Evolutionary conservation across 371 early-diverging fungal genomes (phyloP), one percentile per base, ranked within the genome.

Genomic region (Mortierella sp.): DNA sequence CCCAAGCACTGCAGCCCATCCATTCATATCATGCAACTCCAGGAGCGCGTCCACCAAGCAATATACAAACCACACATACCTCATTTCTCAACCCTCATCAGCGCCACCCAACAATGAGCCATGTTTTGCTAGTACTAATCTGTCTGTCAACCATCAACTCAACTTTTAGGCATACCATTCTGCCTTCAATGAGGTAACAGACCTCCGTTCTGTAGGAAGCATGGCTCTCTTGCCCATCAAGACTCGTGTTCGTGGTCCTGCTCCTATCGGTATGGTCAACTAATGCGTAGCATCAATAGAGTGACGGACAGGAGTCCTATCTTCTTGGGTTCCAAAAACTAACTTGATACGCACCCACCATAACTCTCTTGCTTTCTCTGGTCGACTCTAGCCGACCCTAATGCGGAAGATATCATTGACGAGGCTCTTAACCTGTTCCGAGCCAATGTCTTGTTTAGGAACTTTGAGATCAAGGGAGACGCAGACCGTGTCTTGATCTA

Each of bases 381-480:
- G 30, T 32, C 11, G 20, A 51, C 62, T 39, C 55, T 72, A 90
- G 92, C 87, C 74, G 94, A 93, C 62, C 79, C 89, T 6, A 77
- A 81, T 60, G 84, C 84, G 10, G 94, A 95, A 58, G 99, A 99
- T 86, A 93, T 95, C 61, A 88, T 99, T 72, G 98, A 98, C 74
- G 99, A 99, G 84, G 95, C 97, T 24, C 83, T 99, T 62, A 90
- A 89, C 72, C 85, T 97, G 65, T 99, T 96, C 88, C 93, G 97
- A 49, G 96, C 98, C 75, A 99, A 99, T 88, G 94, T 95, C 83
- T 89, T 98, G 57, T 99, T 97, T 90, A 93, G 96, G 73, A 98
- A 98, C 90, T 99, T 97, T 90, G 98, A 99, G 83, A 96, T 99
- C 85, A 94, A 97, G 81, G 98, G 98, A 49, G 86, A 86, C 62